phyloP scores from a whole-genome alignment of 371 early-diverging fungal species.

The Mucor lusitanicus region DNA sequence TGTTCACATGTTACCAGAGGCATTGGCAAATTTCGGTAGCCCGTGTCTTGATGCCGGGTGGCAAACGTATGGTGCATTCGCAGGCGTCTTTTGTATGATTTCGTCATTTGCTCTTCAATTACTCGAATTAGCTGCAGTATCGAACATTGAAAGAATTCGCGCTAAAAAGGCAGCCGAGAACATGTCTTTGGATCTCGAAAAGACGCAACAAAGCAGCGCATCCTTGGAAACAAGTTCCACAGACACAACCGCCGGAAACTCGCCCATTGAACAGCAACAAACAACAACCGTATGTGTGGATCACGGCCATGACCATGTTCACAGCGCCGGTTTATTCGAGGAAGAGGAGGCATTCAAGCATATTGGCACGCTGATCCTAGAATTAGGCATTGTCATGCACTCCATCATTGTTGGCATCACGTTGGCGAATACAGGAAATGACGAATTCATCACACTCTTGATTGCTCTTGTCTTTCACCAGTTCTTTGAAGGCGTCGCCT shows the following conservation, averaged over 20 bases:
- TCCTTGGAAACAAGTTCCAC: slow-evolving; percentile 13
- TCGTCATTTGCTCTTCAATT: slow-evolving; percentile 43
- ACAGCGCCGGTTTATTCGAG: slow-evolving; percentile 50
- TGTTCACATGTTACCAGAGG: slow-evolving; percentile 68
- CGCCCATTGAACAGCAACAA: not conserved
- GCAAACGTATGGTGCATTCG: slow-evolving; percentile 40
- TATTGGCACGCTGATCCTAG: slow-evolving; percentile 68
- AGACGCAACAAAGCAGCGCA: not conserved
- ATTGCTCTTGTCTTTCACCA: slow-evolving; percentile 90
- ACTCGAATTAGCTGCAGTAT: slow-evolving; percentile 37
- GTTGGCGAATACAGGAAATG: slow-evolving; percentile 67
- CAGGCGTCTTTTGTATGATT: slow-evolving; percentile 45
- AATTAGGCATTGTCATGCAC: slow-evolving; percentile 84
- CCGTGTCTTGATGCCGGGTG: slow-evolving; percentile 43
- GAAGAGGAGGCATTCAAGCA: slow-evolving; percentile 33
- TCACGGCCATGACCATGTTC: slow-evolving; percentile 43
- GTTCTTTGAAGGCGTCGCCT: slow-evolving; percentile 69
- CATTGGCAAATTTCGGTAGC: slow-evolving; percentile 34
- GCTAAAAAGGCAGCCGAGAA: slow-evolving; percentile 12
- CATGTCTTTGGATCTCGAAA: slow-evolving; percentile 21
- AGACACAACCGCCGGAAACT: slow-evolving; percentile 12
- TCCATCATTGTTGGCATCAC: slow-evolving; percentile 87
- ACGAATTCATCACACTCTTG: slow-evolving; percentile 69
- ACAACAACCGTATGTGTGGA: not conserved
- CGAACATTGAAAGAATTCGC: slow-evolving; percentile 22